These are phyloP conservation scores for Teratosphaeria viscida DNA, from an alignment of 2,329 filamentous ascomycete genomes.

Conservation along the genomic window DNA sequence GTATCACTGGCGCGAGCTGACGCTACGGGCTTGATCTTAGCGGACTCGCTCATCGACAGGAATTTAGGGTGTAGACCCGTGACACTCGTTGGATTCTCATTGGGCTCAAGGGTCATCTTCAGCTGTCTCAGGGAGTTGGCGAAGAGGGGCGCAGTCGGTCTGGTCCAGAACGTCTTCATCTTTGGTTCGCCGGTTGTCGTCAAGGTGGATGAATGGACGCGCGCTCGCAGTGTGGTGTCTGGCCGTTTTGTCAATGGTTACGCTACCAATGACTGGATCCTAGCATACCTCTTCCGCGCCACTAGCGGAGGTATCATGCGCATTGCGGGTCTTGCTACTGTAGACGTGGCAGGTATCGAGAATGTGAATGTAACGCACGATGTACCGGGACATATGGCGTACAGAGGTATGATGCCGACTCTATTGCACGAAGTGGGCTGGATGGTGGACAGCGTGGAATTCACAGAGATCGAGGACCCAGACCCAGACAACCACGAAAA, in stretches of 20 bases:
- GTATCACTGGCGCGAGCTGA: conserved; percentile 90
- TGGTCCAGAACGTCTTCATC: conserved; percentile 90
- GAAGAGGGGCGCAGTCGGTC: conserved; percentile 68
- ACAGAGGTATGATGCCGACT: conserved; percentile 82
- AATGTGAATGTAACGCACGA: conserved; percentile 80
- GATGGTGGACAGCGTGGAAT: conserved; percentile 86
- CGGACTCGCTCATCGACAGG: conserved; percentile 83
- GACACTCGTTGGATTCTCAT: conserved; percentile 87
- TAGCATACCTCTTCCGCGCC: conserved; percentile 85
- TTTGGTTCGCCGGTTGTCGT: conserved; percentile 89
- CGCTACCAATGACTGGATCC: conserved; percentile 91
- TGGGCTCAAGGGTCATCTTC: conserved; percentile 86
- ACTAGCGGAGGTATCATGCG: conserved; percentile 86
- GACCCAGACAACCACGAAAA: conserved; percentile 87
- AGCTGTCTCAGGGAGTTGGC: conserved; percentile 81
- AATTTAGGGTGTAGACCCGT: conserved; percentile 86
- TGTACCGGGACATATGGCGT: conserved; percentile 92
- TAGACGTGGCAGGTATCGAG: conserved; percentile 75
- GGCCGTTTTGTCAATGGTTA: conserved; percentile 95
- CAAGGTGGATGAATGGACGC: conserved; percentile 80
- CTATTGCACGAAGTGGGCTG: conserved; percentile 82
- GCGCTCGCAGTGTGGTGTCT: conserved; percentile 69
- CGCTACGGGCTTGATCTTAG: conserved; percentile 79
- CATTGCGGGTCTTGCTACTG: conserved; percentile 69
- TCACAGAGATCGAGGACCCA: conserved; percentile 91